These are phyloP conservation scores for Vigna reflexopilosa DNA, from an alignment of 306 rosid genomes.

Conservation along the genomic window DNA sequence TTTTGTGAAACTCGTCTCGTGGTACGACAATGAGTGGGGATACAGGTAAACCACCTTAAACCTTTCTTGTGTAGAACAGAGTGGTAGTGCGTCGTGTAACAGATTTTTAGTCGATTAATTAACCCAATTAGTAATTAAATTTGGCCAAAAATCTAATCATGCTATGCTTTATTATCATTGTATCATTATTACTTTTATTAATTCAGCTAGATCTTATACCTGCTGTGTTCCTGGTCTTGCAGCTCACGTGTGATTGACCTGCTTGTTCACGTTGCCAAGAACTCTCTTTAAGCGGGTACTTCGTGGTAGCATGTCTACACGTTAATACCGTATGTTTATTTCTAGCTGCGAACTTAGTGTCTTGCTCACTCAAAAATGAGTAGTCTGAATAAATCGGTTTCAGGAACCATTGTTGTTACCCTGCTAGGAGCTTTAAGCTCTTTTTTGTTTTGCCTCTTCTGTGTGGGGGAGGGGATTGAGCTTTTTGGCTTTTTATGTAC, in stretches of 20 bases:
- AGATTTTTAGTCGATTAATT: neutral
- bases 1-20: constrained; percentile 63
- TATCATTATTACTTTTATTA: neutral
- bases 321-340: neutral
- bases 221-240: constrained; percentile 40
- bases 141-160: neutral
- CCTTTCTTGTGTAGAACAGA: neutral
- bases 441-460: constrained; percentile 14
- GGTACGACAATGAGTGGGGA: constrained; percentile 89
- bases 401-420: constrained; percentile 12
- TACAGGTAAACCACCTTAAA: constrained; percentile 62
- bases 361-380: neutral
- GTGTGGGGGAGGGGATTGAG: constrained; percentile 15
- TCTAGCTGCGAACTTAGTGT: constrained; percentile 25
- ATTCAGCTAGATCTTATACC: constrained; percentile 11
- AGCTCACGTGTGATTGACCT: constrained; percentile 78
- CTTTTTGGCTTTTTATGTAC: neutral
- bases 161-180: neutral
- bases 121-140: neutral
- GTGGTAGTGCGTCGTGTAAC: neutral
- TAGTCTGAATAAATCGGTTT: constrained; percentile 44
- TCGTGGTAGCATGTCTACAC: neutral
- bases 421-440: constrained; percentile 16
- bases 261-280: constrained; percentile 53
- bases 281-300: constrained; percentile 23